A percentile compares a stretch with the other conserved stretches of the same genome.
These are phyloP conservation scores for Microsporum ferrugineum DNA, from an alignment of 2,329 filamentous ascomycete genomes.

Conservation along the genomic window DNA sequence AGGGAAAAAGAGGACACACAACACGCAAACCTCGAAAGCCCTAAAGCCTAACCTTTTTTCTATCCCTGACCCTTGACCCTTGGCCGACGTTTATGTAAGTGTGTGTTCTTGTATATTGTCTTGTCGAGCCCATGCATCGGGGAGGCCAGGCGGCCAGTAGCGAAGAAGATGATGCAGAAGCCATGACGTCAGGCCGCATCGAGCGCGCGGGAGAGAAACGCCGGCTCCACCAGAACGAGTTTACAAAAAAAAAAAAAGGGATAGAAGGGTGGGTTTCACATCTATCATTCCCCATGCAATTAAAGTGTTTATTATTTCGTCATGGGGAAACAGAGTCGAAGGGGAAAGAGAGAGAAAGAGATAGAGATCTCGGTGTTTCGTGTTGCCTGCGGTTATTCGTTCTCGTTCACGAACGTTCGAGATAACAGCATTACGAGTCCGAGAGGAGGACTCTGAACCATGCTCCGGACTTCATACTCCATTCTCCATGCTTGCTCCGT, in stretches of 20 bases:
- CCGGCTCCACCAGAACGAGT: not conserved
- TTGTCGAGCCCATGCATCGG: not conserved
- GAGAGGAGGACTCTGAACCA: not conserved
- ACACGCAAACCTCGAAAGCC: not conserved
- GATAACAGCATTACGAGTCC: not conserved
- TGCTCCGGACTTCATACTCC: not conserved
- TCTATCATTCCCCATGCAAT: not conserved
- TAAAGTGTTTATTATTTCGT: not conserved
- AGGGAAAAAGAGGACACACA: not conserved
- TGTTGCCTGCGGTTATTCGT: not conserved
- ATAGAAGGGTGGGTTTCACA: not conserved
- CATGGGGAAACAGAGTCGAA: not conserved
- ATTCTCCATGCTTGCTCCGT: not conserved
- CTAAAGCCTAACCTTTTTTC: not conserved
- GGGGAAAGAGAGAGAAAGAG: not conserved
- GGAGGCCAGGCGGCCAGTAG: too few relatives aligned
- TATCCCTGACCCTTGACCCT: not conserved
- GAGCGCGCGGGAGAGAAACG: conserved; percentile 2
- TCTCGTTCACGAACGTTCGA: not conserved
- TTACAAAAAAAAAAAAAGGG: not conserved
- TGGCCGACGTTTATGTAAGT: not conserved
- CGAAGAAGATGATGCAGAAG: not conserved
- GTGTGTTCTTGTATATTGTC: not conserved
- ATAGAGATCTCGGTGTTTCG: not conserved
- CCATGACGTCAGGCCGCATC: not conserved